Evolutionary conservation across 768 basidiomycete species (phyloP).

Genomic region (Boletus huronensis): DNA sequence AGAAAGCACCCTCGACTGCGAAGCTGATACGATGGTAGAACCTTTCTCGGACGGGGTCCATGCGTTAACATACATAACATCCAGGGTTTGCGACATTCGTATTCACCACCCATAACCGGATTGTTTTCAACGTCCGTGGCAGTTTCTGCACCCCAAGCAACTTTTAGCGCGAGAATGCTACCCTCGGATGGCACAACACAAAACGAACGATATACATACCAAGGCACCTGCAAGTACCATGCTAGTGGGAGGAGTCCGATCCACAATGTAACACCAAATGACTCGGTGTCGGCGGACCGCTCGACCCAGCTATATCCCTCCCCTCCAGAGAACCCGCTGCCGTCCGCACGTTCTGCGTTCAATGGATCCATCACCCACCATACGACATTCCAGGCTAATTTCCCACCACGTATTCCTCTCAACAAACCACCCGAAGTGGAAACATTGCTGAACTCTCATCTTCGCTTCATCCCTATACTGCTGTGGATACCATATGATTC

Average conservation of each 20-base stretch:
- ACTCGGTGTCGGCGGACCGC: not conserved
- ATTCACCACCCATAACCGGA: not conserved
- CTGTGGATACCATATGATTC: constrained; percentile 37
- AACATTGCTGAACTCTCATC: constrained; percentile 40
- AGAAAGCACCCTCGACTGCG: not conserved
- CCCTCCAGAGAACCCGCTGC: not conserved
- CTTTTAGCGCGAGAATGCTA: not conserved
- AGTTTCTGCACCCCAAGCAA: not conserved
- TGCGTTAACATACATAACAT: constrained; percentile 10
- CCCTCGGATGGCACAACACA: not conserved
- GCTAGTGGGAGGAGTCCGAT: not conserved
- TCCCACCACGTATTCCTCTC: constrained; percentile 16
- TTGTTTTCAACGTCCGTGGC: not conserved
- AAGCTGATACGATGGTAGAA: constrained; percentile 12
- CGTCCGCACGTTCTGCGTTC: not conserved
- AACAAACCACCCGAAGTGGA: constrained; percentile 42
- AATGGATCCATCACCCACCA: not conserved
- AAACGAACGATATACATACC: not conserved
- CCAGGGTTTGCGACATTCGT: not conserved
- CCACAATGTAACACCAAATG: not conserved
- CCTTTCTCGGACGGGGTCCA: not conserved
- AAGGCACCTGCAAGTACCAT: not conserved
- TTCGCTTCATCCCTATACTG: constrained; percentile 37
- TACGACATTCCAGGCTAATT: not conserved
- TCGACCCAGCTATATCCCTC: not conserved